phyloP scores from a whole-genome alignment of 805 yeast genomes.

The Hanseniaspora occidentalis region DNA sequence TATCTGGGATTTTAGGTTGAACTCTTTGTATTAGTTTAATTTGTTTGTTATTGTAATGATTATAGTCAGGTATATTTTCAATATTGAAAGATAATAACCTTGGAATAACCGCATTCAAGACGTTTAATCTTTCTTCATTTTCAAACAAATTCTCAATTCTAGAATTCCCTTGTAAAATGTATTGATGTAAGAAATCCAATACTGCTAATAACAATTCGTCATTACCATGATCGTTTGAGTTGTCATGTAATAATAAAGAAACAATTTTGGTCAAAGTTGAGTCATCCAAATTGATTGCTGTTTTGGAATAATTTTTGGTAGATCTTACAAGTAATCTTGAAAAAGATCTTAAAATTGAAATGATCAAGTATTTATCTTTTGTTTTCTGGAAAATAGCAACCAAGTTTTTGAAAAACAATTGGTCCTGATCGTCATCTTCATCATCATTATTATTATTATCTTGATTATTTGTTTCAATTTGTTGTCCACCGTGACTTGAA shows the following conservation, averaged over 20 bases:
- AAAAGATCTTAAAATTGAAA: conserved; percentile 61
- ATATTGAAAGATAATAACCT: conserved; percentile 37
- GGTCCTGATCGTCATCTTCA: conserved; percentile 26
- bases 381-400: conserved; percentile 36
- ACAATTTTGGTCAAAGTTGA: conserved; percentile 40
- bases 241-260: conserved; percentile 45
- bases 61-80: conserved; percentile 9
- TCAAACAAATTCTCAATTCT: conserved; percentile 42
- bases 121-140: conserved; percentile 35
- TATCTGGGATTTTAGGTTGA: conserved; percentile 49
- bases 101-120: conserved; percentile 50
- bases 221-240: conserved; percentile 40
- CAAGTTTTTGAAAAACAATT: conserved; percentile 45
- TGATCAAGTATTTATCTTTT: conserved; percentile 56
- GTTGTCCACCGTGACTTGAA: no score
- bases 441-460: not conserved
- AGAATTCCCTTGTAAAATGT: conserved; percentile 46
- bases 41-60: conserved; percentile 12
- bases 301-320: no score
- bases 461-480: not conserved
- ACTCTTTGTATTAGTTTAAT: conserved; percentile 41
- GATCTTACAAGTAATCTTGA: conserved; percentile 67
- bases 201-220: conserved; percentile 60
- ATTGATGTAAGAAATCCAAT: conserved; percentile 75
- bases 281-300: no score